Evolutionary conservation across 1,139 yeast genomes (phyloP).

Genomic region (Neolecta irregularis): DNA sequence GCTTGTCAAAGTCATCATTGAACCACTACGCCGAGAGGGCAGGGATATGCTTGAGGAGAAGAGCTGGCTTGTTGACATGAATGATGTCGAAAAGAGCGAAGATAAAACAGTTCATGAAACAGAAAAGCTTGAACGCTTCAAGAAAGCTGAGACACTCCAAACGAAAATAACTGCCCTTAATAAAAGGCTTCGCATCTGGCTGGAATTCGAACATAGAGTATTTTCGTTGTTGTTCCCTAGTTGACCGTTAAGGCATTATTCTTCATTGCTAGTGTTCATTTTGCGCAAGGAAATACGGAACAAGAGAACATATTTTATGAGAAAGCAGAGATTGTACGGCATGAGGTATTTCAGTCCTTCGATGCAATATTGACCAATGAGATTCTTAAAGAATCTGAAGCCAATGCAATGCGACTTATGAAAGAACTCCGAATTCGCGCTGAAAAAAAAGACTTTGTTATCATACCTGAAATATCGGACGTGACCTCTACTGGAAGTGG

Average conservation of each 20-base stretch:
- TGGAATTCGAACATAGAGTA: constrained; percentile 54
- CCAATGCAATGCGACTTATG: constrained; percentile 19
- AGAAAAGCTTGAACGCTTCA: too few relatives aligned
- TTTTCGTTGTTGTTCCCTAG: too few relatives aligned
- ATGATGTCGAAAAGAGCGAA: too few relatives aligned
- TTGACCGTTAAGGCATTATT: too few relatives aligned
- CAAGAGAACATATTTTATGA: constrained; percentile 38
- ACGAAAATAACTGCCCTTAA: too few relatives aligned
- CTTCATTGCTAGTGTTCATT: constrained; percentile 67
- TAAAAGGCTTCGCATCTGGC: constrained; percentile 30
- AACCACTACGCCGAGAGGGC: too few relatives aligned
- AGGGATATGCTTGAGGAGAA: too few relatives aligned
- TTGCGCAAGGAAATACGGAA: constrained; percentile 33
- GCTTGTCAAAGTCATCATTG: too few relatives aligned
- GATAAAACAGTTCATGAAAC: too few relatives aligned
- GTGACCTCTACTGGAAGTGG: constrained; percentile 20
- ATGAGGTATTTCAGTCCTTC: constrained; percentile 34
- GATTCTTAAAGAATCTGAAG: constrained; percentile 16
- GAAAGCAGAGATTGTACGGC: constrained; percentile 48
- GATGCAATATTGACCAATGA: constrained; percentile 13
- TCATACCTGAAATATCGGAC: constrained; percentile 17
- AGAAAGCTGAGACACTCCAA: too few relatives aligned
- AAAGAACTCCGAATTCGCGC: constrained; percentile 14
- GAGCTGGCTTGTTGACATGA: too few relatives aligned
- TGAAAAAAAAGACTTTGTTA: constrained; percentile 17